Percentiles rank a stretch among this genome's conserved stretches.
phyloP scores from a whole-genome alignment of 768 basidiomycete species.

The Pilatotrama ljubarskyi region DNA sequence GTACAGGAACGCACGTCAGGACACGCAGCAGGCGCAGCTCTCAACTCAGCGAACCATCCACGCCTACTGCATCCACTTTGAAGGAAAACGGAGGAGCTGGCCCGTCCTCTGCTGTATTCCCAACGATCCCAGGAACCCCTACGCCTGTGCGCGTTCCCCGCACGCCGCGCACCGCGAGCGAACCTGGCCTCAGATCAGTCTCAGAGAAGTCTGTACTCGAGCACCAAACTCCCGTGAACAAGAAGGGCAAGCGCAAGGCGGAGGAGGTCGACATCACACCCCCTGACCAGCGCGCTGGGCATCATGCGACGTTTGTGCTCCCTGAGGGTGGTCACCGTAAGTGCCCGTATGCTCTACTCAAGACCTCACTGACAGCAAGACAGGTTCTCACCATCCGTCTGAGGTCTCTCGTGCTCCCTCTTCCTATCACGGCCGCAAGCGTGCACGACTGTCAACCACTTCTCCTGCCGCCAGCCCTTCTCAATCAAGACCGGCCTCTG shows the following conservation, averaged over 20 bases:
- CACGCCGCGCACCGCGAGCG: conserved; percentile 28
- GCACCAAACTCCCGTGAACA: conserved; percentile 23
- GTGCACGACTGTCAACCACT: conserved; percentile 55
- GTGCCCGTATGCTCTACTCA: conserved; percentile 32
- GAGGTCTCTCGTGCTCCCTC: conserved; percentile 63
- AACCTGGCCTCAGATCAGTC: conserved; percentile 24
- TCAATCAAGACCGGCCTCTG: conserved; percentile 41
- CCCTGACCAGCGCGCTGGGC: conserved; percentile 55
- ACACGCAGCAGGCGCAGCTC: conserved; percentile 24
- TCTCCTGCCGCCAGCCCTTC: conserved; percentile 36
- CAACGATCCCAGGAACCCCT: conserved; percentile 1
- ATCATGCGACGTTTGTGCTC: conserved; percentile 63
- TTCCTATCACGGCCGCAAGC: conserved; percentile 65
- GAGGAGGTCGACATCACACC: conserved; percentile 72
- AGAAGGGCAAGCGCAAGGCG: conserved; percentile 70
- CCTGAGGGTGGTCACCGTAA: conserved; percentile 56
- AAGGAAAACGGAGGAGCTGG: conserved; percentile 25
- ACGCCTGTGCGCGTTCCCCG: conserved; percentile 11
- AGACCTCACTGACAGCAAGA: not conserved
- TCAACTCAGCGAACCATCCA: conserved; percentile 26
- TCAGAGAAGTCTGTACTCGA: conserved; percentile 28
- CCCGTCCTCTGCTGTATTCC: conserved; percentile 20
- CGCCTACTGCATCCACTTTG: conserved; percentile 23
- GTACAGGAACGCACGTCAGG: conserved; percentile 9
- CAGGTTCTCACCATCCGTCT: conserved; percentile 32